Percentiles rank a stretch among this genome's conserved stretches.
phyloP scores from a whole-genome alignment of 2,329 filamentous ascomycete species.

The Colletotrichum sidae region DNA sequence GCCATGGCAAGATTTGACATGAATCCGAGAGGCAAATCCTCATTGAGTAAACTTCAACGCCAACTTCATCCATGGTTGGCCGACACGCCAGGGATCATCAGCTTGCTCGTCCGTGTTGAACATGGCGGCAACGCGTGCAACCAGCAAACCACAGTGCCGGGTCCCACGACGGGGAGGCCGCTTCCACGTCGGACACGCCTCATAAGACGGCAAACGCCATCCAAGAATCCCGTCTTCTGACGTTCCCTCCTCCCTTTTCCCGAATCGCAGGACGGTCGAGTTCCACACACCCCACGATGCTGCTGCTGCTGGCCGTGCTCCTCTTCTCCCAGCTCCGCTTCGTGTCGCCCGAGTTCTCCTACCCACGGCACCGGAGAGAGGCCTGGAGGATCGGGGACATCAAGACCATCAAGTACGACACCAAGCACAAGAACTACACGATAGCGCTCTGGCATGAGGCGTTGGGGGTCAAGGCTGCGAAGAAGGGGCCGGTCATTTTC shows the following conservation, averaged over 20 bases:
- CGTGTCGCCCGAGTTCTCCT: conserved; percentile 21
- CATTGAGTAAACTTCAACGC: not conserved
- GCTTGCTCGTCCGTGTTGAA: not conserved
- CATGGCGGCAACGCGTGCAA: not conserved
- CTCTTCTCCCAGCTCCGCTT: not conserved
- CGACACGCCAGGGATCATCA: not conserved
- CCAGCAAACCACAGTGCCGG: conserved; percentile 5
- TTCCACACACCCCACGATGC: not conserved
- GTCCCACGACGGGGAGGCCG: not conserved
- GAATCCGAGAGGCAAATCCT: too few species aligned
- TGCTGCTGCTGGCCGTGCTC: conserved; percentile 11
- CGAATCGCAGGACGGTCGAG: not conserved
- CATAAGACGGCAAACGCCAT: conserved; percentile 4
- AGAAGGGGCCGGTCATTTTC: conserved; percentile 33
- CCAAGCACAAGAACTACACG: conserved; percentile 39
- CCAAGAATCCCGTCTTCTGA: not conserved
- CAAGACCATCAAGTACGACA: conserved; percentile 42
- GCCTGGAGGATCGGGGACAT: conserved; percentile 23
- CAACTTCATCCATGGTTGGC: not conserved
- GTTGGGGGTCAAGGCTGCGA: conserved; percentile 20
- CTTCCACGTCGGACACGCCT: not conserved
- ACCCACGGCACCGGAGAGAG: not conserved
- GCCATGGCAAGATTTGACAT: too few species aligned
- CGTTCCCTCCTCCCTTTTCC: not conserved
- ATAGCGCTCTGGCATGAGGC: conserved; percentile 43